A percentile compares a stretch with the other conserved stretches of the same genome.
Evolutionary conservation across 169 alveolate genomes (phyloP).

Genomic region (Plasmodium adleri): DNA sequence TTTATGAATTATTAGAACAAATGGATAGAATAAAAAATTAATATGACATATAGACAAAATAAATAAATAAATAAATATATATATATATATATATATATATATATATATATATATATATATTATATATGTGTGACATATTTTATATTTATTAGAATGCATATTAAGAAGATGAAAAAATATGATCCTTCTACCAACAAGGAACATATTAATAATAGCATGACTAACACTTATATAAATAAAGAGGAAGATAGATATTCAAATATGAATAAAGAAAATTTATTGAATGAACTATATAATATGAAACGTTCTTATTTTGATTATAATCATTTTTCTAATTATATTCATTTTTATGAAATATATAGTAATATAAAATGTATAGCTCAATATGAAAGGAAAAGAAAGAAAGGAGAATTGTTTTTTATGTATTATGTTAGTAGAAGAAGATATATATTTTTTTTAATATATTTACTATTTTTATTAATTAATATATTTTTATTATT

Average conservation of each 20-base stretch:
- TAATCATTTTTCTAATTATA: conserved; percentile 52
- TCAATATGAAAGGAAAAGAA: conserved; percentile 39
- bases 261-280: conserved; percentile 7
- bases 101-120: no score
- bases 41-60: no score
- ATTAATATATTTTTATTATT: conserved; percentile 48
- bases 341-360: conserved; percentile 71
- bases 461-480: conserved; percentile 47
- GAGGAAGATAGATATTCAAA: background rate
- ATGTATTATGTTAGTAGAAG: conserved; percentile 20
- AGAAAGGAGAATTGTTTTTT: conserved; percentile 26
- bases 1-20: no score
- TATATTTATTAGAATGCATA: no score
- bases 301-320: conserved; percentile 44
- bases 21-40: no score
- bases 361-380: conserved; percentile 63
- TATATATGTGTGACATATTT: no score
- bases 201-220: no score
- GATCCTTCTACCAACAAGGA: no score
- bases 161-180: no score
- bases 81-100: no score
- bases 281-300: conserved; percentile 45
- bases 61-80: no score
- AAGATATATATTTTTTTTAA: conserved; percentile 21
- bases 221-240: background rate